These are phyloP conservation scores for Trichosporon inkin DNA, from an alignment of 1,284 basidiomycete species.

Conservation along the genomic window DNA sequence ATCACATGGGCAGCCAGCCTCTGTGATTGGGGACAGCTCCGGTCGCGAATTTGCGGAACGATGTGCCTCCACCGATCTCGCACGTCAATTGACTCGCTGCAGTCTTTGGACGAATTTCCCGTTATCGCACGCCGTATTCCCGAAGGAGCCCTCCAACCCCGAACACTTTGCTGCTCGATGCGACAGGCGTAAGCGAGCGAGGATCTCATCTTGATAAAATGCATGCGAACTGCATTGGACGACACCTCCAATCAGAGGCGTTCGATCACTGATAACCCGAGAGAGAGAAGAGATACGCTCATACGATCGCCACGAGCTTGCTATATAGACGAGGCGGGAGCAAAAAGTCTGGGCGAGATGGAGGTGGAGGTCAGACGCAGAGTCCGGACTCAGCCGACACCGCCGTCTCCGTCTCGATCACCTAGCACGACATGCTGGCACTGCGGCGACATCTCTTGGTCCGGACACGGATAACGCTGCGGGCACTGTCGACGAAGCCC, in stretches of 20 bases:
- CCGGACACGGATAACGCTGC: not conserved
- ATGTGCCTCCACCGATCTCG: not conserved
- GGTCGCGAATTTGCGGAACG: not conserved
- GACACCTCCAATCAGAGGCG: not conserved
- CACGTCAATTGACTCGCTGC: too few relatives aligned
- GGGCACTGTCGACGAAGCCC: not conserved
- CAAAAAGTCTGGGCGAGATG: not conserved
- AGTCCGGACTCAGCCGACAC: slow-evolving; percentile 2
- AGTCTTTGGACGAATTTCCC: not conserved
- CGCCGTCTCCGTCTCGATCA: not conserved
- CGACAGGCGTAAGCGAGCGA: too few relatives aligned
- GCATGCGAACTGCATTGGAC: too few relatives aligned
- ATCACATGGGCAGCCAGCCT: not conserved
- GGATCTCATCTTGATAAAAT: too few relatives aligned
- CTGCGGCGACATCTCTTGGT: not conserved
- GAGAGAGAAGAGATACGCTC: not conserved
- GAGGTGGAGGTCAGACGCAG: not conserved
- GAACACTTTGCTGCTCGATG: not conserved
- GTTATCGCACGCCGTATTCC: not conserved
- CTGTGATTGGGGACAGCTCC: not conserved
- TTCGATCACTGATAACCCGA: not conserved
- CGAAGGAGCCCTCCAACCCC: not conserved
- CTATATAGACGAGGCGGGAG: not conserved
- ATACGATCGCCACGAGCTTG: not conserved
- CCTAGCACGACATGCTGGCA: not conserved